Base-by-base conservation (phyloP, 1,284 basidiomycete genomes). In the Trichosporon coremiiforme region DNA sequence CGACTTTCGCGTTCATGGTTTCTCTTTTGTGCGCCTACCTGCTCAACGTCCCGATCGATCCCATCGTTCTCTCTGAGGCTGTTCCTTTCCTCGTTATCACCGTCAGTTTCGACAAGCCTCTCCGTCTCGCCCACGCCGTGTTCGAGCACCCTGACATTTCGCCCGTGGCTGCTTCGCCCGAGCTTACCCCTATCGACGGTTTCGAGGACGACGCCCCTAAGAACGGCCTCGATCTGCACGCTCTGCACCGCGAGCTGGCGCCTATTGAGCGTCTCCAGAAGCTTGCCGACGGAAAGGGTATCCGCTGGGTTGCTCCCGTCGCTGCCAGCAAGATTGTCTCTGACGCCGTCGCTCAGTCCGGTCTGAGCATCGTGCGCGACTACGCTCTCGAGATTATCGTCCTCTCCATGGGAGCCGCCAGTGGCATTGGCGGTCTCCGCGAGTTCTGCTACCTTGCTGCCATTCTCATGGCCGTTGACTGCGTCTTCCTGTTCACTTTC, bases 31-130 rank as follows among this genome's bases (percentile, higher is more conserved):
- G 93, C 36, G 94, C 95, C 2, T 90, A 92, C 81, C 87, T 90
- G 63, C 86, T 97, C 71, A 87, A 88, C 74, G 93, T 99, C 68
- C 91, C 90, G 7, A 90, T 99, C 76, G 95, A 99, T 82, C 94
- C 70, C 1, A 91, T 99, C 69, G 90, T 91, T 17, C 87, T 99
- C 38, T 95, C 93, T 15, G 97, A 99, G 83, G 95, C 96, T 0
- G 87, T 99, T 1, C 96, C 96, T 0, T 99, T 99, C 89, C 87
- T 99, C 47, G 95, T 99, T 57, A 97, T 97, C 83, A 96, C 94
- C 0, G 90, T 99, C 69, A 96, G 96, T 13, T 99, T 98, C 80
- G 96, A 99, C 85, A 99, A 99, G 84, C 96, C 95, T 0, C 91
- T 95, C 71, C 89, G 93, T 12, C 89, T 99, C 50, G 95, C 95